Evolutionary conservation across 345 rosid genomes (phyloP), one percentile per base, ranked within the genome.

Genomic region (Sisymbrium irio): DNA sequence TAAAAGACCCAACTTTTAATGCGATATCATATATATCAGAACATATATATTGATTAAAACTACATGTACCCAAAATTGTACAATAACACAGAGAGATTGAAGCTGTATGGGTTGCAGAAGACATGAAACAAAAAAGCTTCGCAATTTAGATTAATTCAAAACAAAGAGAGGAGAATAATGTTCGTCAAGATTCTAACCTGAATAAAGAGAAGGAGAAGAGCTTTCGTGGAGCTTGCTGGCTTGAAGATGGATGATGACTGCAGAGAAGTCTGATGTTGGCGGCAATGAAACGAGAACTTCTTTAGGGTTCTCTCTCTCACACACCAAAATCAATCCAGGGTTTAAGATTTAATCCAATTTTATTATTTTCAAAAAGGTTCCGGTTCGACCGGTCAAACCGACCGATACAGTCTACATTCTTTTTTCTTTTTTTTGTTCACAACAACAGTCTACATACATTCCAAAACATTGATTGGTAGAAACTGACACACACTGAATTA

Each of bases 181-280:
- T 20, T 20, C 0, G n/a, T 44, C n/a, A 47, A 44, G 12, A 7
- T 73, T 33, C 58, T 47, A 28, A 74, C 72, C 72, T 65, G 78
- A 51, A 66, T 57, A 66, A 41, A 19, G 62, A 32, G 6, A 60
- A 67, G 63, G 53, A 67, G 55, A 35, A 19, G 55, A 35, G 19
- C 5, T 40, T 10, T 47, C 9, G 67, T 36, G 66, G 25, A 15
- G 58, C 36, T 72, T 22, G 69, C 19, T 63, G 47, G 71, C 30
- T 73, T 55, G 65, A 64, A 54, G 57, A 64, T 64, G 39, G 60
- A 35, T 44, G 28, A 39, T 44, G 28, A 39, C 33, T 71, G 42
- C 75, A 6, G 0, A 39, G 18, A 22, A 22, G 51, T 50, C 18
- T 62, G 36, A 27, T 51, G 69, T 51, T 72, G 69, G 76, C 69